Conservation (phyloP, 139 green algal species). For the Coccomyxa sp. region DNA sequence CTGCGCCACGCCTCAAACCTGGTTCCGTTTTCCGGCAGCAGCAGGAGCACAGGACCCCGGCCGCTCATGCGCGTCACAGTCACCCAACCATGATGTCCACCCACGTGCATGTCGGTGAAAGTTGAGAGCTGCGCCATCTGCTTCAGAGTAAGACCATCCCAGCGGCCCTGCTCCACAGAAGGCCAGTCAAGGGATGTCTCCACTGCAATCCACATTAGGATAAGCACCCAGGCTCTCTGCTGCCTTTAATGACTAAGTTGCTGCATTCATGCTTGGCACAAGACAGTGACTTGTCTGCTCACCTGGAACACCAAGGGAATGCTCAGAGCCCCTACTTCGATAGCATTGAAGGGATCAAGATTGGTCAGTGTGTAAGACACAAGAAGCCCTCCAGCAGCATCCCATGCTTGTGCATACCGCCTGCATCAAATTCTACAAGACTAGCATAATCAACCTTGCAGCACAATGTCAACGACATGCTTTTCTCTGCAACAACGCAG, state of each 20-base stretch:
- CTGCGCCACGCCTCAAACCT: neutral
- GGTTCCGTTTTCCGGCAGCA: neutral
- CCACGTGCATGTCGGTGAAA: neutral
- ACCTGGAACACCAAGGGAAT: conserved; percentile 1
- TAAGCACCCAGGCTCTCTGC: too few species aligned
- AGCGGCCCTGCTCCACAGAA: neutral
- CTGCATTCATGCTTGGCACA: too few species aligned
- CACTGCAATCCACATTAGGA: too few species aligned
- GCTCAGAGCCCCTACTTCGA: neutral
- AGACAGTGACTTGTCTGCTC: too few species aligned
- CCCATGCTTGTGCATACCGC: conserved; percentile 1
- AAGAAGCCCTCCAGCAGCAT: neutral
- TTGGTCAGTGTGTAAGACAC: neutral
- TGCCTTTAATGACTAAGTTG: too few species aligned
- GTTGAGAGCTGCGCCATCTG: neutral
- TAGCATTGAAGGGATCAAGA: neutral
- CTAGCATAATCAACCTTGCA: neutral
- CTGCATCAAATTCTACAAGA: neutral
- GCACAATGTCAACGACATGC: neutral
- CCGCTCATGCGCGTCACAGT: neutral
- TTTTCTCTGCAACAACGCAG: neutral
- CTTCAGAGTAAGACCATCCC: conserved; percentile 1
- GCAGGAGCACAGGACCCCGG: neutral
- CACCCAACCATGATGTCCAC: neutral
- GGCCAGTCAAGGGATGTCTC: neutral